These are phyloP conservation scores for Termitomyces sp. DNA, from an alignment of 768 basidiomycete species.

Conservation along the genomic window DNA sequence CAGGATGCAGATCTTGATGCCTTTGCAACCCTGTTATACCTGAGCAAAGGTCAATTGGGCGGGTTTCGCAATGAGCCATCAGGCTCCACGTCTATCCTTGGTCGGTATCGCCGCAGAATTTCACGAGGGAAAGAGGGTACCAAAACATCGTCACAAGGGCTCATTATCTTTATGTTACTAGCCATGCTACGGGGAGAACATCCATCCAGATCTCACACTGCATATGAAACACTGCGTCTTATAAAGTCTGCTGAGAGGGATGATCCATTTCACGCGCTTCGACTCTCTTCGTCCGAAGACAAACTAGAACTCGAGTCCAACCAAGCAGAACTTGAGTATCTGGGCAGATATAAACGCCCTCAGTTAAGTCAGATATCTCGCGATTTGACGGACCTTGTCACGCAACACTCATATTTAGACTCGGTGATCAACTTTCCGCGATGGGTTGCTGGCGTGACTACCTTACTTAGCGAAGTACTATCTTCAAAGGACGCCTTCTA, in stretches of 20 bases:
- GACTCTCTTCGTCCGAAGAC: conserved; percentile 30
- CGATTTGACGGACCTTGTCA: conserved; percentile 32
- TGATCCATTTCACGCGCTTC: conserved; percentile 17
- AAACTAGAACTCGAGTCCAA: conserved; percentile 39
- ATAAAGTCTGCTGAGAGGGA: conserved; percentile 38
- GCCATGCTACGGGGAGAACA: conserved; percentile 50
- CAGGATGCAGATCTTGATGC: conserved; percentile 65
- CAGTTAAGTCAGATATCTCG: conserved; percentile 24
- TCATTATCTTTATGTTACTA: conserved; percentile 49
- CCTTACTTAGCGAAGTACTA: conserved; percentile 54
- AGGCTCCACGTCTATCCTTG: conserved; percentile 33
- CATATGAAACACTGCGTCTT: conserved; percentile 62
- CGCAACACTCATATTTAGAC: conserved; percentile 27
- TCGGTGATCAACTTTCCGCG: conserved; percentile 42
- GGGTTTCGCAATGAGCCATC: conserved; percentile 53
- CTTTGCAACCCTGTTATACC: conserved; percentile 60
- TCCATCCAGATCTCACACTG: conserved; percentile 43
- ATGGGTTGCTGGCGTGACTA: conserved; percentile 62
- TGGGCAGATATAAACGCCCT: conserved; percentile 37
- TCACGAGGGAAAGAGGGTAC: conserved; percentile 12
- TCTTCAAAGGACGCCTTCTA: conserved; percentile 55
- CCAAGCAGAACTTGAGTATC: conserved; percentile 39
- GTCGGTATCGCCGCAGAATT: conserved; percentile 26
- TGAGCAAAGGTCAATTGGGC: conserved; percentile 54
- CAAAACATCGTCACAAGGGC: conserved; percentile 30